Conservation (phyloP, 164 flowering plant genomes). For the Euptelea pleiosperma region DNA sequence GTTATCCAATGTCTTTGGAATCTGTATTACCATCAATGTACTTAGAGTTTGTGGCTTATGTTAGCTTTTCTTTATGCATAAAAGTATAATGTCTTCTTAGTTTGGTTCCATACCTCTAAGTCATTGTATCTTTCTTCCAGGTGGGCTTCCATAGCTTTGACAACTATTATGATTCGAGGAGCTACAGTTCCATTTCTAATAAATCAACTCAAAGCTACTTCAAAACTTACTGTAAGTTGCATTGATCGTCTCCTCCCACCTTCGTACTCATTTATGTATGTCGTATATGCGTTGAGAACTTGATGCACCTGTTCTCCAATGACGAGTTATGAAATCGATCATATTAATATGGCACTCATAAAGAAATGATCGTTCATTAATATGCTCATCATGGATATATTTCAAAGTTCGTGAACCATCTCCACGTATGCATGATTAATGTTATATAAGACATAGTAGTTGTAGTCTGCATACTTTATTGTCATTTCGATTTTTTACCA, state of each 20-base stretch:
- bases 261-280: background rate
- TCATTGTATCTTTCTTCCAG: slow-evolving; percentile 40
- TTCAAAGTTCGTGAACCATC: background rate
- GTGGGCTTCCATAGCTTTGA: slow-evolving; percentile 82
- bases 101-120: background rate
- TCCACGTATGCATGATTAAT: too few relatives aligned
- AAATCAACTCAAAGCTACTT: slow-evolving; percentile 67
- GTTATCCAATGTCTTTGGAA: background rate
- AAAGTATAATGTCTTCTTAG: background rate
- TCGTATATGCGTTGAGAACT: background rate
- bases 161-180: slow-evolving; percentile 71
- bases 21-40: background rate
- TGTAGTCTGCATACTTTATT: too few relatives aligned
- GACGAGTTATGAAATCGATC: background rate
- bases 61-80: background rate
- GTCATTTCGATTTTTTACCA: too few relatives aligned
- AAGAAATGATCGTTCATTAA: background rate
- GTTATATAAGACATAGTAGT: too few relatives aligned
- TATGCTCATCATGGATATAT: background rate
- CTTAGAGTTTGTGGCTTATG: background rate
- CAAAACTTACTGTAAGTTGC: slow-evolving; percentile 63
- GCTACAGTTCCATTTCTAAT: slow-evolving; percentile 66
- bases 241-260: background rate
- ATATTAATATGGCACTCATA: background rate
- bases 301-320: too few relatives aligned